phyloP scores from a whole-genome alignment of 441 rosid species.

The Erodium trifolium region DNA sequence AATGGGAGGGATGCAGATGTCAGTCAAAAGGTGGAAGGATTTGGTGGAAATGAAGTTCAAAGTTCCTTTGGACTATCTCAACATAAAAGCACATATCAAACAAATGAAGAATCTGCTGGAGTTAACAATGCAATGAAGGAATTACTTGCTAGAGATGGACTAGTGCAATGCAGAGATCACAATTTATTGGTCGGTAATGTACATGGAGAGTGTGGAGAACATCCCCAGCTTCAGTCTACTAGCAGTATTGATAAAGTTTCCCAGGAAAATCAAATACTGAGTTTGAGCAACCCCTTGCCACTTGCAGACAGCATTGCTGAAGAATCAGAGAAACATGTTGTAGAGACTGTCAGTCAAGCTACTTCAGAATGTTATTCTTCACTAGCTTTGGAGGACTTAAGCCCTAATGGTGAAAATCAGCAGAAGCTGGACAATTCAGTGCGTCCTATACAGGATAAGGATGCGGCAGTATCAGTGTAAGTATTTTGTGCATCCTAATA shows the following conservation, averaged over 20 bases:
- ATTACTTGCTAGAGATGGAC: constrained; percentile 18
- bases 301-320: constrained; percentile 21
- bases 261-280: constrained; percentile 16
- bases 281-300: constrained; percentile 18
- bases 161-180: constrained; percentile 15
- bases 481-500: constrained; percentile 22
- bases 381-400: constrained; percentile 1
- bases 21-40: constrained; percentile 11
- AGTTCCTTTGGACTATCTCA: constrained; percentile 17
- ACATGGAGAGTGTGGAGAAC: constrained; percentile 27
- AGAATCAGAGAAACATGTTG: constrained; percentile 19
- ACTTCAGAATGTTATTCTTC: constrained; percentile 21
- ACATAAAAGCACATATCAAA: constrained; percentile 24
- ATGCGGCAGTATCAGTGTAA: constrained; percentile 33
- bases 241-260: constrained; percentile 23
- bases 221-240: constrained; percentile 26
- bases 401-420: constrained; percentile 20
- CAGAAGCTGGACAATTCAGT: constrained; percentile 15
- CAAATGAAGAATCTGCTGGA: constrained; percentile 25
- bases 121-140: constrained; percentile 14
- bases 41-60: constrained; percentile 19
- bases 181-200: constrained; percentile 17
- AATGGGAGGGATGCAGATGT: constrained; percentile 17
- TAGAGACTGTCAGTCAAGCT: constrained; percentile 23
- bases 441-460: constrained; percentile 23